These are phyloP conservation scores for Blastobotrys buckinghamii DNA, from an alignment of 1,139 yeast species.

Conservation along the genomic window DNA sequence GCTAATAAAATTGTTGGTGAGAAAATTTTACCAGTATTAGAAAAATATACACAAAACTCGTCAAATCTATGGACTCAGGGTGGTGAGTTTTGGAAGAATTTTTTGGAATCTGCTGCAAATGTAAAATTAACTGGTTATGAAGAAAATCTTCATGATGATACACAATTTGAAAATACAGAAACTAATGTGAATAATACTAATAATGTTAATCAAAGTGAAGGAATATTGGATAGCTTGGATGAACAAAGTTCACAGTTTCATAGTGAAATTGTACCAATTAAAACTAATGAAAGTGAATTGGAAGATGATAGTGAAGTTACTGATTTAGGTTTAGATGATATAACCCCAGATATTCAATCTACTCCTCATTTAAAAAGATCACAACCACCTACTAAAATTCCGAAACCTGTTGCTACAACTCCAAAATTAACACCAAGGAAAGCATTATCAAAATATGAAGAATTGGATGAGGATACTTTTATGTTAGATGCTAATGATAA, in stretches of 20 bases:
- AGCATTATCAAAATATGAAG: constrained; percentile 1
- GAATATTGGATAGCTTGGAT: not conserved
- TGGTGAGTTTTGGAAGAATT: constrained; percentile 62
- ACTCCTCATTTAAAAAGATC: constrained; percentile 10
- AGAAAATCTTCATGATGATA: constrained; percentile 33
- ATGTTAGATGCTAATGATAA: not conserved
- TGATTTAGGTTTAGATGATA: not conserved
- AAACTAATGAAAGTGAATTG: not conserved
- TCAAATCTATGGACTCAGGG: constrained; percentile 50
- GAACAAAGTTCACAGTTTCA: constrained; percentile 1
- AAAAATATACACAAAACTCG: constrained; percentile 51
- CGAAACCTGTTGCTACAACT: constrained; percentile 9
- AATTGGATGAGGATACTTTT: not conserved
- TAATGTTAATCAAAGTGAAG: not conserved
- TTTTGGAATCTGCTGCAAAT: constrained; percentile 70
- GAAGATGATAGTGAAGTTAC: not conserved
- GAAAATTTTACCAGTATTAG: constrained; percentile 54
- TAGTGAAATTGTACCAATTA: constrained; percentile 3
- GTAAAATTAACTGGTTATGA: constrained; percentile 57
- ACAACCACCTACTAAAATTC: constrained; percentile 14
- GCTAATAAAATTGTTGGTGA: constrained; percentile 62
- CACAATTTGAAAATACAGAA: not conserved
- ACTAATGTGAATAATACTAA: not conserved
- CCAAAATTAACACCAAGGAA: constrained; percentile 13
- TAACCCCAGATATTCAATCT: constrained; percentile 12